Evolutionary conservation across 768 basidiomycete genomes (phyloP).

Genomic region (Phaeolepiota aurea): DNA sequence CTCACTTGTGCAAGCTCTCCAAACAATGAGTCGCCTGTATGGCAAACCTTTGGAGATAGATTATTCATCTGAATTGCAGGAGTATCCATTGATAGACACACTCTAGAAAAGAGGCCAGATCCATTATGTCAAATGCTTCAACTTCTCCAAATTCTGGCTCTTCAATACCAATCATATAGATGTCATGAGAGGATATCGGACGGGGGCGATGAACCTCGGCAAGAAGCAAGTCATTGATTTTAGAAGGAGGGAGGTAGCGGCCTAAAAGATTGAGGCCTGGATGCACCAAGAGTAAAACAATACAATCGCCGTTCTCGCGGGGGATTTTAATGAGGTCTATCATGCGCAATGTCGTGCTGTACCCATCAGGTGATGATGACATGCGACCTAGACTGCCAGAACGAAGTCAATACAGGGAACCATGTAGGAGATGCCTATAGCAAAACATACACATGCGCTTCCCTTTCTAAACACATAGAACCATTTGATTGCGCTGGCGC

Average conservation of each 20-base stretch:
- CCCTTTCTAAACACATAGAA: conserved; percentile 63
- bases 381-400: conserved; percentile 42
- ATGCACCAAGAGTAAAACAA: conserved; percentile 63
- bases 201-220: conserved; percentile 40
- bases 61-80: conserved; percentile 1
- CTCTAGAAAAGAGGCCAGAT: conserved; percentile 71
- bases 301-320: conserved; percentile 55
- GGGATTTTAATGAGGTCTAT: conserved; percentile 64
- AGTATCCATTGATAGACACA: conserved; percentile 19
- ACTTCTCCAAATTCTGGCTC: conserved; percentile 42
- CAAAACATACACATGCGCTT: conserved; percentile 58
- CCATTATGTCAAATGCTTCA: conserved; percentile 64
- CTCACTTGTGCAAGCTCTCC: conserved; percentile 55
- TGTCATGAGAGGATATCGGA: conserved; percentile 36
- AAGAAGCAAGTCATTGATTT: conserved; percentile 59
- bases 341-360: conserved; percentile 44
- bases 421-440: background rate
- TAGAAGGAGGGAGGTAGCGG: conserved; percentile 59
- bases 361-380: conserved; percentile 38
- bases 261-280: conserved; percentile 64
- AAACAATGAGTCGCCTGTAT: conserved; percentile 69
- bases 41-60: conserved; percentile 42
- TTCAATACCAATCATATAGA: conserved; percentile 40
- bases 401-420: conserved; percentile 1
- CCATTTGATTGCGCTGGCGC: conserved; percentile 66